A percentile compares a stretch with the other conserved stretches of the same genome.
Conservation (phyloP, 2,329 filamentous ascomycete genomes). For the Fusarium chaquense region DNA sequence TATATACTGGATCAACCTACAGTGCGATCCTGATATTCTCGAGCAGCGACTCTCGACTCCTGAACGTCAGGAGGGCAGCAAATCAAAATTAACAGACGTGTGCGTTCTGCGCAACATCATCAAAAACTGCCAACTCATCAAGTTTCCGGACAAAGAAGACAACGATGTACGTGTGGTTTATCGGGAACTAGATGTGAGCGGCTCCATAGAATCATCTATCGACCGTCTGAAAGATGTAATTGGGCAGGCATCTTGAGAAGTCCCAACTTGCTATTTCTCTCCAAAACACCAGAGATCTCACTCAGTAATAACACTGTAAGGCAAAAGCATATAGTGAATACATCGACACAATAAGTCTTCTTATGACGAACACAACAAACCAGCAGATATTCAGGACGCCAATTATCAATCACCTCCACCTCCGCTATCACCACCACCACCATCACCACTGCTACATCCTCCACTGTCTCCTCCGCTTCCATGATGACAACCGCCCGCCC, state of each 20-base stretch:
- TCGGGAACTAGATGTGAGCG: not conserved
- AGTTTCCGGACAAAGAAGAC: not conserved
- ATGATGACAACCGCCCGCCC: not conserved
- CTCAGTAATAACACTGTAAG: not conserved
- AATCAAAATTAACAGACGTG: not conserved
- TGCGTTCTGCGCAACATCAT: not conserved
- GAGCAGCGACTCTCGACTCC: not conserved
- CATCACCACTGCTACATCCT: conserved; percentile 5
- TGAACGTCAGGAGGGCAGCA: not conserved
- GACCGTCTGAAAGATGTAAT: not conserved
- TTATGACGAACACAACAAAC: not conserved
- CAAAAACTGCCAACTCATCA: not conserved
- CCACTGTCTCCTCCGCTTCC: conserved; percentile 1
- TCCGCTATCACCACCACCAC: not conserved
- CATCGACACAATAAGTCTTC: not conserved
- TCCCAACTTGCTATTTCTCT: not conserved
- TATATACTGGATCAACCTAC: conserved; percentile 31
- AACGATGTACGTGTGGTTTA: too few relatives aligned
- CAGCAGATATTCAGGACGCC: not conserved
- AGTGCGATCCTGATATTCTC: not conserved
- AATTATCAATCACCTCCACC: not conserved
- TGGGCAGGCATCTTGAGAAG: too few relatives aligned
- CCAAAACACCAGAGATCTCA: not conserved
- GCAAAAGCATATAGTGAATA: not conserved
- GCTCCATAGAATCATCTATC: not conserved